These are phyloP conservation scores for Yarrowia sp. DNA, from an alignment of 805 yeast genomes.

Conservation along the genomic window DNA sequence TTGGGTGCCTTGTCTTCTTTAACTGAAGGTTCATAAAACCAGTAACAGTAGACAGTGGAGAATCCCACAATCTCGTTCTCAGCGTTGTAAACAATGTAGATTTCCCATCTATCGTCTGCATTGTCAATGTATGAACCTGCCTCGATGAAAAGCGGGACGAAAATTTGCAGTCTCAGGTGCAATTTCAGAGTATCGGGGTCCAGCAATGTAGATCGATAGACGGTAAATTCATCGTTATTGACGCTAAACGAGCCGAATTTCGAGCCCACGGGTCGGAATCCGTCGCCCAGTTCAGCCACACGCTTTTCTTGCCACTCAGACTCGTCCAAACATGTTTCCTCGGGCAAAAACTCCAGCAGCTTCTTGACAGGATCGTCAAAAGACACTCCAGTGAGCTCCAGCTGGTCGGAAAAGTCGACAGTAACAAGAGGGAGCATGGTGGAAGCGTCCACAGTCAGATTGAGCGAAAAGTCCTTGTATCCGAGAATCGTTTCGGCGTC, in stretches of 20 bases:
- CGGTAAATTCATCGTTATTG: constrained; percentile 45
- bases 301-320: constrained; percentile 60
- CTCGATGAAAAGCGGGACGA: constrained; percentile 82
- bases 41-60: constrained; percentile 78
- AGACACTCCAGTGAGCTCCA: constrained; percentile 46
- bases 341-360: constrained; percentile 59
- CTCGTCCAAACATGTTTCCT: constrained; percentile 60
- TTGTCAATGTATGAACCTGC: constrained; percentile 88
- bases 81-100: constrained; percentile 54
- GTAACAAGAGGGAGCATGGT: constrained; percentile 73
- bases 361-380: constrained; percentile 59
- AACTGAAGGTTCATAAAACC: constrained; percentile 54
- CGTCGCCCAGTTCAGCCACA: constrained; percentile 46
- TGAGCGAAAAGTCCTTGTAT: constrained; percentile 62
- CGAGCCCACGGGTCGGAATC: constrained; percentile 46
- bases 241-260: constrained; percentile 3
- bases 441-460: constrained; percentile 65
- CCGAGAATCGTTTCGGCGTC: constrained; percentile 89
- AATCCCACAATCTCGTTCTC: constrained; percentile 66
- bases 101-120: constrained; percentile 75
- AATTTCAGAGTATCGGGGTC: constrained; percentile 49
- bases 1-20: background rate
- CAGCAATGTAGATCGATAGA: constrained; percentile 51
- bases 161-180: constrained; percentile 70
- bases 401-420: constrained; percentile 53